Percentiles rank a stretch among this genome's conserved stretches.
phyloP scores from a whole-genome alignment of 176 grass and related monocot genomes.

The Poa annua region DNA sequence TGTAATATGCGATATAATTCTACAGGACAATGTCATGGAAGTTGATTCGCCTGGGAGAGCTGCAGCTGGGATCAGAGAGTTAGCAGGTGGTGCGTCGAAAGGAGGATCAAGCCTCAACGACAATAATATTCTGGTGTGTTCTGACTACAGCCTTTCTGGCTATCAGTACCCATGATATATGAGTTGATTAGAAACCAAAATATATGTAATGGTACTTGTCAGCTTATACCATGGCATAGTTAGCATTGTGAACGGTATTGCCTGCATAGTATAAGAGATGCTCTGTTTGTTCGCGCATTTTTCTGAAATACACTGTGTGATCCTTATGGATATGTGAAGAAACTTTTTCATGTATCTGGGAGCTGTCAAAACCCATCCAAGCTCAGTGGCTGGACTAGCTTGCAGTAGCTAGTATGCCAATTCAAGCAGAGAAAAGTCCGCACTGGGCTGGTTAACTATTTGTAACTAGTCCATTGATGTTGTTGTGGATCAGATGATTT shows the following conservation, averaged over 20 bases:
- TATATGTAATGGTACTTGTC: slow-evolving; percentile 10
- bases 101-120: slow-evolving; percentile 38
- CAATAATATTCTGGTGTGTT: slow-evolving; percentile 41
- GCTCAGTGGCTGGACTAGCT: background rate
- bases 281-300: slow-evolving; percentile 28
- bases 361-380: background rate
- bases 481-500: slow-evolving; percentile 19
- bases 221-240: slow-evolving; percentile 31
- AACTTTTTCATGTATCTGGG: background rate
- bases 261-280: background rate
- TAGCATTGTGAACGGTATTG: background rate
- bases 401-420: background rate
- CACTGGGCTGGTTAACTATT: slow-evolving; percentile 1
- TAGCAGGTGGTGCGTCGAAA: slow-evolving; percentile 20
- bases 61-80: slow-evolving; percentile 36
- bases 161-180: background rate
- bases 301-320: slow-evolving; percentile 10
- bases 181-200: background rate
- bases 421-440: background rate
- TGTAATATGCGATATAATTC: slow-evolving; percentile 20
- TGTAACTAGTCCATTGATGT: background rate
- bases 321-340: background rate
- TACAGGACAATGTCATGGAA: slow-evolving; percentile 59
- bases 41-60: slow-evolving; percentile 48
- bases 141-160: slow-evolving; percentile 13